phyloP scores from a whole-genome alignment of 2,329 filamentous ascomycete genomes.

The Colletotrichum karsti region DNA sequence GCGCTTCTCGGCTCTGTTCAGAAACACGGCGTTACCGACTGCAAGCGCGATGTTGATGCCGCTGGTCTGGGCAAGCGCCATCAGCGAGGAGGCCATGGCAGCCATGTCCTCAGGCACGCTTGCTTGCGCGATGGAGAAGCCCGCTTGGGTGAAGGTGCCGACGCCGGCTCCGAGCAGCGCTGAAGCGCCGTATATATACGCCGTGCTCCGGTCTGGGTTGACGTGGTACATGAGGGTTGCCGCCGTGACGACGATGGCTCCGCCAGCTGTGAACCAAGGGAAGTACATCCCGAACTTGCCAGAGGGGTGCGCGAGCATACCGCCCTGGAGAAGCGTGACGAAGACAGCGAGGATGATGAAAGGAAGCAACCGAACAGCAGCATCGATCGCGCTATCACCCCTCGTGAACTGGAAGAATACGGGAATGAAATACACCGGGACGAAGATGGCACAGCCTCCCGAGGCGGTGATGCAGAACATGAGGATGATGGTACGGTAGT shows the following conservation, averaged over 20 bases:
- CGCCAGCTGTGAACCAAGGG: constrained; percentile 48
- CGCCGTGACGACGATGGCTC: constrained; percentile 43
- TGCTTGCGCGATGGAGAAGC: constrained; percentile 34
- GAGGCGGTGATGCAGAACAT: constrained; percentile 13
- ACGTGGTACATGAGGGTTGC: constrained; percentile 43
- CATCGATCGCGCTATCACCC: constrained; percentile 47
- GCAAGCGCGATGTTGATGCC: constrained; percentile 27
- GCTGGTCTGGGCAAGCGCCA: constrained; percentile 16
- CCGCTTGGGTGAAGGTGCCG: constrained; percentile 41
- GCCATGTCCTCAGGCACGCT: constrained; percentile 5
- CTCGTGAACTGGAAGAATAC: constrained; percentile 58
- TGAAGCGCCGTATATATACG: constrained; percentile 40
- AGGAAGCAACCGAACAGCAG: constrained; percentile 50
- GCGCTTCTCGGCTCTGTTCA: constrained; percentile 38
- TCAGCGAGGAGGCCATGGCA: constrained; percentile 8
- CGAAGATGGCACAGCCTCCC: constrained; percentile 29
- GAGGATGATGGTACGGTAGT: constrained; percentile 17
- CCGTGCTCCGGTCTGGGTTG: constrained; percentile 29
- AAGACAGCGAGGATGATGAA: constrained; percentile 44
- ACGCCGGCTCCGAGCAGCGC: constrained; percentile 50
- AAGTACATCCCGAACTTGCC: constrained; percentile 42
- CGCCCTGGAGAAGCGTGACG: constrained; percentile 37
- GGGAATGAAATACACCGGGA: constrained; percentile 55
- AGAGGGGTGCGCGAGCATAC: constrained; percentile 11
- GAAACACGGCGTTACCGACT: constrained; percentile 35